phyloP scores from a whole-genome alignment of 2,329 filamentous ascomycete species.

The Xylariaceae sp. region DNA sequence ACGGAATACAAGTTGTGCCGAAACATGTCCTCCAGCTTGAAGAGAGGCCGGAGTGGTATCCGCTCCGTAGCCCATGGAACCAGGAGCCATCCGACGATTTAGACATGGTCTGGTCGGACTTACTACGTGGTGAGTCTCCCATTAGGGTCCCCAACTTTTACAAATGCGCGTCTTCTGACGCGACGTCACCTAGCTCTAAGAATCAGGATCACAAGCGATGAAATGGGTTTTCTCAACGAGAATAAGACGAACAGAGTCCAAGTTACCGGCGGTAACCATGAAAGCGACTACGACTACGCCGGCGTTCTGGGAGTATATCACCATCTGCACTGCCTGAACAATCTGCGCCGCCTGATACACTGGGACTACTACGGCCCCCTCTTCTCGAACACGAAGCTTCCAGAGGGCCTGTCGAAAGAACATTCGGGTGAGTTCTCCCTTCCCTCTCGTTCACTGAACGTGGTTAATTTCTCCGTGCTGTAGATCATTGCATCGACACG shows the following conservation, averaged over 20 bases:
- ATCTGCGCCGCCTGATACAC: slow-evolving; percentile 17
- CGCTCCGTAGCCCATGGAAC: too few species aligned
- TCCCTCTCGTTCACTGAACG: slow-evolving; percentile 10
- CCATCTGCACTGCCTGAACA: slow-evolving; percentile 20
- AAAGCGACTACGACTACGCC: slow-evolving; percentile 8
- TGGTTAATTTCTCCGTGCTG: neutral
- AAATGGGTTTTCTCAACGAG: slow-evolving; percentile 7
- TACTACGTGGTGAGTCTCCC: too few species aligned
- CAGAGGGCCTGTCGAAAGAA: slow-evolving; percentile 8
- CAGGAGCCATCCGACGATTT: too few species aligned
- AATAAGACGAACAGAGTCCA: slow-evolving; percentile 21
- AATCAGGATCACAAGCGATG: slow-evolving; percentile 12
- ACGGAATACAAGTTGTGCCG: too few species aligned
- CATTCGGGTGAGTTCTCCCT: too few species aligned
- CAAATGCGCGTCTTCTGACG: too few species aligned
- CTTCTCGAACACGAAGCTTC: slow-evolving; percentile 3
- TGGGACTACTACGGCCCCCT: slow-evolving; percentile 18
- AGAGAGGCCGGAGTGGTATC: too few species aligned
- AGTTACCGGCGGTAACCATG: slow-evolving; percentile 12
- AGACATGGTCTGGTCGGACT: too few species aligned
- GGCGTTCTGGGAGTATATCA: slow-evolving; percentile 19
- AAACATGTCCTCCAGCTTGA: too few species aligned
- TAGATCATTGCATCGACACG: slow-evolving; percentile 21
- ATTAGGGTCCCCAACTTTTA: too few species aligned
- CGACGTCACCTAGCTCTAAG: slow-evolving; percentile 11